A percentile compares a stretch with the other conserved stretches of the same genome.
Evolutionary conservation across 768 basidiomycete species (phyloP).

Genomic region (Leccinum sublutescens): DNA sequence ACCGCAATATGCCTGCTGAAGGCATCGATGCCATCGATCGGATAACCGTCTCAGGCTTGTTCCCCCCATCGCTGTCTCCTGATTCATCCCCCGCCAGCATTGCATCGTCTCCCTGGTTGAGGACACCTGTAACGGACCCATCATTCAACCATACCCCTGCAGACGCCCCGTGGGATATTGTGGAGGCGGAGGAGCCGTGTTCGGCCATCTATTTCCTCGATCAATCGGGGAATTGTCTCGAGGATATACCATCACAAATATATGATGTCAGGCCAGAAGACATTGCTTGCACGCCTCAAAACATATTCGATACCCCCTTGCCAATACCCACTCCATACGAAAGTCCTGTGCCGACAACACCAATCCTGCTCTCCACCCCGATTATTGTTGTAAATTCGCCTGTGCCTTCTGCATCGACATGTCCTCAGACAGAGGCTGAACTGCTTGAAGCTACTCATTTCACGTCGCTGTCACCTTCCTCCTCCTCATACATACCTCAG

Average conservation of each 20-base stretch:
- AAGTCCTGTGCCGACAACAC: neutral
- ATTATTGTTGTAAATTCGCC: neutral
- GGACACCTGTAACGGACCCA: constrained; percentile 15
- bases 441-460: neutral
- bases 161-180: constrained; percentile 1
- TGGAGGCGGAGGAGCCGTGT: neutral
- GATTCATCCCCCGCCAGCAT: constrained; percentile 25
- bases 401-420: neutral
- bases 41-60: neutral
- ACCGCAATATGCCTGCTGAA: neutral
- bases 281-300: constrained; percentile 14
- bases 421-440: neutral
- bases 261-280: constrained; percentile 21
- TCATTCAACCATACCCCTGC: neutral
- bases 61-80: constrained; percentile 23
- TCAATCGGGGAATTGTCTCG: constrained; percentile 12
- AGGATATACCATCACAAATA: constrained; percentile 9
- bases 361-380: neutral
- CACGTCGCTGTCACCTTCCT: neutral
- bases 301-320: neutral
- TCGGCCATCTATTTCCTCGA: constrained; percentile 11
- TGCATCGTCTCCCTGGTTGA: constrained; percentile 24
- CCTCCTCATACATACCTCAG: neutral
- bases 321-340: neutral
- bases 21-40: neutral